A percentile compares a stretch with the other conserved stretches of the same genome.
phyloP scores from a whole-genome alignment of 2,329 filamentous ascomycete species.

The Aspergillus brasiliensis region DNA sequence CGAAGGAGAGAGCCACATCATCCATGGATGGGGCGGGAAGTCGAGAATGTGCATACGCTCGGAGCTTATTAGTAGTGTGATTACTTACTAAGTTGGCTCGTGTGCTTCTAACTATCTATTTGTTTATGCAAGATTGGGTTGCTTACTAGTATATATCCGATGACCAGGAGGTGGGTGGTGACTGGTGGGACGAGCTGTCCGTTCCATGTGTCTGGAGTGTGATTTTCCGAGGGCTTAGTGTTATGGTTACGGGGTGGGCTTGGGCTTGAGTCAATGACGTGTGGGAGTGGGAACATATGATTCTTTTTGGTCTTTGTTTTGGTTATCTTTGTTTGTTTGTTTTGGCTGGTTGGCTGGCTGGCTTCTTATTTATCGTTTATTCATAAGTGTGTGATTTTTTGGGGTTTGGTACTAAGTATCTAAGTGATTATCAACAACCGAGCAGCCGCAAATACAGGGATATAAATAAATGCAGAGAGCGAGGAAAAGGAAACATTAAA shows the following conservation, averaged over 20 bases:
- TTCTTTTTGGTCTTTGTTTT: not conserved
- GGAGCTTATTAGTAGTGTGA: not conserved
- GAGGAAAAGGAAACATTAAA: not conserved
- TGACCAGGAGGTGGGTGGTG: not conserved
- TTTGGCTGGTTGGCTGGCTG: no score
- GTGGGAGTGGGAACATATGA: not conserved
- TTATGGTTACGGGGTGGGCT: not conserved
- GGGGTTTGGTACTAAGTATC: not conserved
- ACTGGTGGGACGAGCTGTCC: not conserved
- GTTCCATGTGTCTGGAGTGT: not conserved
- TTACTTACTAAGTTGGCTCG: not conserved
- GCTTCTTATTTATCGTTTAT: no score
- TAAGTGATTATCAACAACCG: not conserved
- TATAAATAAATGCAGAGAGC: not conserved
- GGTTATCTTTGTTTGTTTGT: not conserved
- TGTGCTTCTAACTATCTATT: not conserved
- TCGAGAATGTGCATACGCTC: not conserved
- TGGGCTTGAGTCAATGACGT: not conserved
- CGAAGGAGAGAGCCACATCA: not conserved
- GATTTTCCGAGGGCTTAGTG: not conserved
- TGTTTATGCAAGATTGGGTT: not conserved
- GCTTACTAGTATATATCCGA: not conserved
- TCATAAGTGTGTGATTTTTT: not conserved
- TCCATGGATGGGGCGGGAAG: not conserved
- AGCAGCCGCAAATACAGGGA: not conserved